Conservation (phyloP, 2,329 filamentous ascomycete species). For the Chaetomium sp. region DNA sequence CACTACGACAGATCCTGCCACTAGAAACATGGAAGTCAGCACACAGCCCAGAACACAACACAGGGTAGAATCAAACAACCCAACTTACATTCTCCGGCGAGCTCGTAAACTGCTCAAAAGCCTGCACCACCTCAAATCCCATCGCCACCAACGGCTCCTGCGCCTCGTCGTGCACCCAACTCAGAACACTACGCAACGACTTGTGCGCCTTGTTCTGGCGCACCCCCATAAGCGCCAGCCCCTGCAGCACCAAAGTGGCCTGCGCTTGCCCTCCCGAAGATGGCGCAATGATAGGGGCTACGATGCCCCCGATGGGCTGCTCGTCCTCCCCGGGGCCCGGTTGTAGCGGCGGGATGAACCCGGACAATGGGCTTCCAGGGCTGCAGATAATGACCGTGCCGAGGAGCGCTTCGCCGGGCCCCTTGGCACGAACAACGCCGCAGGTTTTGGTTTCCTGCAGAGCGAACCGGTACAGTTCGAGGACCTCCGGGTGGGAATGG, state of each 20-base stretch:
- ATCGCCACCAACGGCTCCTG: constrained; percentile 68
- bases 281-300: constrained; percentile 66
- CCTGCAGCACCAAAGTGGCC: constrained; percentile 64
- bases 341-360: constrained; percentile 62
- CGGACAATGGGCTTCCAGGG: constrained; percentile 59
- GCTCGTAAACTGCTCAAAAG: constrained; percentile 72
- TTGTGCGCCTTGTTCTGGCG: constrained; percentile 76
- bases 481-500: constrained; percentile 67
- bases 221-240: constrained; percentile 71
- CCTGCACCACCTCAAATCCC: constrained; percentile 73
- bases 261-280: constrained; percentile 47
- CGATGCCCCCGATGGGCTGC: constrained; percentile 63
- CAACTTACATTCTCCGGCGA: constrained; percentile 48
- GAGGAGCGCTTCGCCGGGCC: constrained; percentile 59
- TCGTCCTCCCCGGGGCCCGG: constrained; percentile 33
- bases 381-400: constrained; percentile 77
- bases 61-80: background rate
- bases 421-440: constrained; percentile 77
- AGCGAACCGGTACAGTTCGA: constrained; percentile 73
- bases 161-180: constrained; percentile 70
- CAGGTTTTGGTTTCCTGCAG: constrained; percentile 65
- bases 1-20: constrained; percentile 17
- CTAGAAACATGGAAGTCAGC: constrained; percentile 13
- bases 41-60: background rate
- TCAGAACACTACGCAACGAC: constrained; percentile 64